Evolutionary conservation across 2,329 filamentous ascomycete species (phyloP), one percentile per base, ranked within the genome.

Genomic region (Amylocarpus encephaloides): DNA sequence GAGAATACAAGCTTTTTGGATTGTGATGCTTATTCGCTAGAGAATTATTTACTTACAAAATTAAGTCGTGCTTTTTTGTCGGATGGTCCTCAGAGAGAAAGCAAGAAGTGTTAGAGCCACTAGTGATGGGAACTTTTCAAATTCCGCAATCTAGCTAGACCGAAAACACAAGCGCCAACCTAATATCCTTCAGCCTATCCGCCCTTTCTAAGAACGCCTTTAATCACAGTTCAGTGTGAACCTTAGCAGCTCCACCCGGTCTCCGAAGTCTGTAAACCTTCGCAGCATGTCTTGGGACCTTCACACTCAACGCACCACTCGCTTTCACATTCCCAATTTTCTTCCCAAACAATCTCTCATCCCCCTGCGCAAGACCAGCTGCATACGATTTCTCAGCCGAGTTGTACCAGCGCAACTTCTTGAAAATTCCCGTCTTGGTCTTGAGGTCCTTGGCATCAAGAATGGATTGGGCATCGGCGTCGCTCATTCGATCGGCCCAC

Each of bases 401-500:
- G 59, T 78, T 77, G 60, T 74, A 74, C 56, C 69, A 61, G 19
- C 52, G 36, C 30, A 48, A 19, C 15, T 51, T 46, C 15, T 49
- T 50, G n/a, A 56, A 52, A 11, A 57, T 43, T 12, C 42, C 33
- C 2, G 16, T 10, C 5, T 26, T n/a, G 7, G 52, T 41, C 19
- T 52, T 50, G 3, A 34, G 12, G 30, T 51, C 49, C 34, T 64
- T 48, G 13, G 70, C 70, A 46, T 71, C 67, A 6, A 77, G 62
- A 29, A 77, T 65, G 1, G 65, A 60, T 30, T 62, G 62, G 1
- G 74, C 73, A 45, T 69, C 68, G 2, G 62, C 64, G 19, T 70
- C 64, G 16, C 60, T 64, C 73, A 79, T 76, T 38, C 76, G 66
- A 52, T 72, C 70, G 2, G 68, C 75, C 76, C 76, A 78, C 1